A percentile compares a stretch with the other conserved stretches of the same genome.
Evolutionary conservation across 306 rosid genomes (phyloP).

Genomic region (Urtica urens): DNA sequence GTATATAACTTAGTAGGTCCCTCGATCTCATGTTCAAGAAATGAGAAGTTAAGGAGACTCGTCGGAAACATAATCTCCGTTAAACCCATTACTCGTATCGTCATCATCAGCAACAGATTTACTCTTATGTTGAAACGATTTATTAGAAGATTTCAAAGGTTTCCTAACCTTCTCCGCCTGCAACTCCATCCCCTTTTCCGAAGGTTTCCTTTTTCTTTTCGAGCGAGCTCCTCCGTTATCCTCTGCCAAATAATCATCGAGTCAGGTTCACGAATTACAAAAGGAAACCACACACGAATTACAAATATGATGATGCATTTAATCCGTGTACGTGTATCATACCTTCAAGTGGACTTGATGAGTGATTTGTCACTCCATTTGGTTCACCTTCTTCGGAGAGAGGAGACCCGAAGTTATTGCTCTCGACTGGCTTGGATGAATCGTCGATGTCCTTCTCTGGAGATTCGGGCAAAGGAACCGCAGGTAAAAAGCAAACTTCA

Average conservation of each 20-base stretch:
- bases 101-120: conserved; percentile 39
- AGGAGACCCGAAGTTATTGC: conserved; percentile 82
- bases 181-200: conserved; percentile 77
- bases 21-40: too few species aligned
- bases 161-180: conserved; percentile 68
- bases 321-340: not conserved
- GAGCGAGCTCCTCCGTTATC: conserved; percentile 44
- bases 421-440: conserved; percentile 59
- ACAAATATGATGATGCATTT: too few species aligned
- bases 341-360: conserved; percentile 85
- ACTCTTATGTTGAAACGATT: conserved; percentile 31
- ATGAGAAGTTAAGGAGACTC: conserved; percentile 24
- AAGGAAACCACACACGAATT: not conserved
- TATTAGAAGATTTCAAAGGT: conserved; percentile 44
- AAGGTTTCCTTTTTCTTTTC: conserved; percentile 74
- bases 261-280: conserved; percentile 3
- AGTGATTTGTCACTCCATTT: conserved; percentile 53
- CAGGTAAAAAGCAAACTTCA: conserved; percentile 81
- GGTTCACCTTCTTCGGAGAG: conserved; percentile 78
- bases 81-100: conserved; percentile 33
- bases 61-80: conserved; percentile 45
- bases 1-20: too few species aligned
- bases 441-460: conserved; percentile 57
- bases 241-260: conserved; percentile 28
- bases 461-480: conserved; percentile 58